Evolutionary conservation across 192 early-diverging fungal species (phyloP).

Genomic region (Umbelopsis sp.): DNA sequence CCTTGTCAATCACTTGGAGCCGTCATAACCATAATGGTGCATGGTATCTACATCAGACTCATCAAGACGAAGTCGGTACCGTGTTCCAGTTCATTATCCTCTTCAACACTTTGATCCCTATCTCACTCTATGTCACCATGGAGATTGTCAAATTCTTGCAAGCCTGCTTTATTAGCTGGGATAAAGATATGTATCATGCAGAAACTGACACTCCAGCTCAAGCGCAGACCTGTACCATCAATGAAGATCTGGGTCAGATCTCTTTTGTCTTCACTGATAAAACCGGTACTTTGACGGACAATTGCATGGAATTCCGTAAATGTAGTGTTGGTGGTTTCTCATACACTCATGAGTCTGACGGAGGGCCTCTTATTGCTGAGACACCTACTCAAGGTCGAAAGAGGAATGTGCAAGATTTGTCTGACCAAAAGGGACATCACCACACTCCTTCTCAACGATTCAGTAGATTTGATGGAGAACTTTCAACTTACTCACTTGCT

Average conservation of each 20-base stretch:
- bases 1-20: slow-evolving; percentile 55
- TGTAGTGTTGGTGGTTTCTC: slow-evolving; percentile 63
- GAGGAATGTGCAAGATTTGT: neutral
- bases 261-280: slow-evolving; percentile 91
- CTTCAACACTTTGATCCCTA: slow-evolving; percentile 85
- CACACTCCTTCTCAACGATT: neutral
- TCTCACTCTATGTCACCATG: slow-evolving; percentile 88
- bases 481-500: slow-evolving; percentile 43
- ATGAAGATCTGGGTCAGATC: slow-evolving; percentile 88
- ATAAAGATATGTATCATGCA: slow-evolving; percentile 77
- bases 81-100: slow-evolving; percentile 77
- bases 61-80: slow-evolving; percentile 30
- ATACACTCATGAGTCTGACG: slow-evolving; percentile 63
- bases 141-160: slow-evolving; percentile 80
- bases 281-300: slow-evolving; percentile 88
- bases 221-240: slow-evolving; percentile 79
- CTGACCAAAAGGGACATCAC: neutral
- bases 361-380: neutral
- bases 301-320: slow-evolving; percentile 80
- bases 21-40: slow-evolving; percentile 25
- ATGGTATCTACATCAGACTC: slow-evolving; percentile 54
- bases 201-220: slow-evolving; percentile 72
- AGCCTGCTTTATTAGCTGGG: slow-evolving; percentile 78
- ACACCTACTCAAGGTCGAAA: neutral
- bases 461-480: slow-evolving; percentile 2